phyloP scores from a whole-genome alignment of 2,329 filamentous ascomycete species.

The Apiospora kogelbergensis region DNA sequence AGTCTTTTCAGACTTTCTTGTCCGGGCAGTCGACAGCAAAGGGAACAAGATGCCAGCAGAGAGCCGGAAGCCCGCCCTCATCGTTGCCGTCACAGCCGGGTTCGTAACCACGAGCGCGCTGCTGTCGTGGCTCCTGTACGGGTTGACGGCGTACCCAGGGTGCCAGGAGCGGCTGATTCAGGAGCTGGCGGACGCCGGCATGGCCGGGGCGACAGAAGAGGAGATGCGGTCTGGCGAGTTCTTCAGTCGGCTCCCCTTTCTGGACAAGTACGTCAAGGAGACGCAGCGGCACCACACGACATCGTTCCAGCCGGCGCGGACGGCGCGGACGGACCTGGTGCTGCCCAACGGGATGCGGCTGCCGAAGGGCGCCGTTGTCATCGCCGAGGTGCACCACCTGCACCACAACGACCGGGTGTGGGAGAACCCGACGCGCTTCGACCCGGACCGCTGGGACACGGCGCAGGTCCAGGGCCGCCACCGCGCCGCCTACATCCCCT shows the following conservation, averaged over 20 bases:
- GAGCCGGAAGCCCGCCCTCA: neutral
- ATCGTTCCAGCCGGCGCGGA: neutral
- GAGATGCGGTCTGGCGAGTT: no score
- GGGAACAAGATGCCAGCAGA: neutral
- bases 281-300: neutral
- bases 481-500: neutral
- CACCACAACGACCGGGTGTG: neutral
- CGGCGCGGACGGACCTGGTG: neutral
- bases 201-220: neutral
- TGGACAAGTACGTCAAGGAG: neutral
- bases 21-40: neutral
- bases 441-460: no score
- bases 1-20: neutral
- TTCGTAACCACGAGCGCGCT: neutral
- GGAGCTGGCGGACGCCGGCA: constrained; percentile 34
- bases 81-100: neutral
- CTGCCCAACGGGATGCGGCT: neutral
- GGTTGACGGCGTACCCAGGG: constrained; percentile 37
- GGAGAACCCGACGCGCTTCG: neutral
- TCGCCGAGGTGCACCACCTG: neutral
- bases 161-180: constrained; percentile 43
- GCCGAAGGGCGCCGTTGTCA: neutral
- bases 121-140: constrained; percentile 37
- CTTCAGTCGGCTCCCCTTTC: neutral
- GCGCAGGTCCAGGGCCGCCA: neutral